These are phyloP conservation scores for Geotrichum europaeum DNA, from an alignment of 1,139 yeast species.

Conservation along the genomic window DNA sequence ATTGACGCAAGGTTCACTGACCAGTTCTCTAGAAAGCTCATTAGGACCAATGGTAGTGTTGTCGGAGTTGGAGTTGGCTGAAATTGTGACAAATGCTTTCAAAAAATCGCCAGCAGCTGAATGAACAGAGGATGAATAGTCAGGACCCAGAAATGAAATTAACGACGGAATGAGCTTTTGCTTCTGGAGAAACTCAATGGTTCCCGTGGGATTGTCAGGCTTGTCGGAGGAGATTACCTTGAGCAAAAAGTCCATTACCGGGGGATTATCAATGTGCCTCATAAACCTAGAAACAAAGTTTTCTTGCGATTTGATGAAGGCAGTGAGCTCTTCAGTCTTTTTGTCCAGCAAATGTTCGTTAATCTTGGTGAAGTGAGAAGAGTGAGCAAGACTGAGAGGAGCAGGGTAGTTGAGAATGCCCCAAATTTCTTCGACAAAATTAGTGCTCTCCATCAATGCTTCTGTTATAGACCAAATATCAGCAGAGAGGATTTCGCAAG, in stretches of 20 bases:
- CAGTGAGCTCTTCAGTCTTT: slow-evolving; percentile 78
- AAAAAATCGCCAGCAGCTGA: slow-evolving; percentile 93
- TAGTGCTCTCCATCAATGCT: slow-evolving; percentile 72
- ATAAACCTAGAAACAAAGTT: slow-evolving; percentile 61
- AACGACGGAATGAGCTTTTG: slow-evolving; percentile 58
- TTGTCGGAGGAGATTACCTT: slow-evolving; percentile 75
- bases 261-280: slow-evolving; percentile 77
- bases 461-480: slow-evolving; percentile 96
- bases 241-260: slow-evolving; percentile 74
- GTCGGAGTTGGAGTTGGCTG: slow-evolving; percentile 81
- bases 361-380: slow-evolving; percentile 88
- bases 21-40: slow-evolving; percentile 86
- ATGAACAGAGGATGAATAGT: slow-evolving; percentile 59
- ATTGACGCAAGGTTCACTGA: slow-evolving; percentile 61
- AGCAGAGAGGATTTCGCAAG: slow-evolving; percentile 84
- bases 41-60: slow-evolving; percentile 94
- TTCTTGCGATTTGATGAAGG: slow-evolving; percentile 61
- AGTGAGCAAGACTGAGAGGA: slow-evolving; percentile 67
- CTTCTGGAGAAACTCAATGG: slow-evolving; percentile 61
- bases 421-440: slow-evolving; percentile 70
- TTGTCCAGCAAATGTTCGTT: slow-evolving; percentile 88
- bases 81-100: slow-evolving; percentile 87
- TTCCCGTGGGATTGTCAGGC: slow-evolving; percentile 71
- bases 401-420: slow-evolving; percentile 57
- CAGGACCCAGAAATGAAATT: slow-evolving; percentile 54